A percentile compares a stretch with the other conserved stretches of the same genome.
phyloP scores from a whole-genome alignment of 768 basidiomycete species.

The Coprinopsis cinerea region DNA sequence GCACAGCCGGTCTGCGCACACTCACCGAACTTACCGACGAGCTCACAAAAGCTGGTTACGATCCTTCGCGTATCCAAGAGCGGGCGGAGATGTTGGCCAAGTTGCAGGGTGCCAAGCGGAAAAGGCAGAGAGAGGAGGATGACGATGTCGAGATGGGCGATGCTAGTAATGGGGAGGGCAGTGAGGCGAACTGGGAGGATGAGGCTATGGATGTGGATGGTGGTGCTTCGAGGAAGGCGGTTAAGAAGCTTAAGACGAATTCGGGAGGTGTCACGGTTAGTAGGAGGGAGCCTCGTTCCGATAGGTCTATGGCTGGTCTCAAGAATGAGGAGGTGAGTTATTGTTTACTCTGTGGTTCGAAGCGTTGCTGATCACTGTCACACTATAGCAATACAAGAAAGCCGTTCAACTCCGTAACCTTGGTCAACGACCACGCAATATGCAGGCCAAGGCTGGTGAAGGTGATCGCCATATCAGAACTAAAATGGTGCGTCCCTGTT shows the following conservation, averaged over 20 bases:
- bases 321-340: conserved; percentile 62
- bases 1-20: conserved; percentile 66
- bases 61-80: conserved; percentile 82
- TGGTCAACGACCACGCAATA: conserved; percentile 81
- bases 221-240: conserved; percentile 41
- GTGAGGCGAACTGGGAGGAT: conserved; percentile 31
- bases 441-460: conserved; percentile 88
- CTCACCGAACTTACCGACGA: conserved; percentile 72
- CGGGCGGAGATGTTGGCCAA: conserved; percentile 84
- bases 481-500: conserved; percentile 62
- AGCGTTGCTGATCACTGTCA: conserved; percentile 11
- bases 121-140: conserved; percentile 51
- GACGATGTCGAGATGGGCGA: conserved; percentile 60
- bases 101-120: conserved; percentile 61
- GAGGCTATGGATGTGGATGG: conserved; percentile 47
- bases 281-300: conserved; percentile 56
- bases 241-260: conserved; percentile 59
- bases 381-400: conserved; percentile 63
- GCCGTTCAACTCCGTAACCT: conserved; percentile 81
- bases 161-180: conserved; percentile 38
- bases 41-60: conserved; percentile 83
- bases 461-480: conserved; percentile 73
- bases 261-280: conserved; percentile 48
- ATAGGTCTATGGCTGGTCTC: conserved; percentile 76
- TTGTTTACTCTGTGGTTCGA: conserved; percentile 3